Percentiles rank a stretch among this genome's conserved stretches.
Conservation (phyloP, 805 yeast genomes). For the Zygotorulaspora sp. region DNA sequence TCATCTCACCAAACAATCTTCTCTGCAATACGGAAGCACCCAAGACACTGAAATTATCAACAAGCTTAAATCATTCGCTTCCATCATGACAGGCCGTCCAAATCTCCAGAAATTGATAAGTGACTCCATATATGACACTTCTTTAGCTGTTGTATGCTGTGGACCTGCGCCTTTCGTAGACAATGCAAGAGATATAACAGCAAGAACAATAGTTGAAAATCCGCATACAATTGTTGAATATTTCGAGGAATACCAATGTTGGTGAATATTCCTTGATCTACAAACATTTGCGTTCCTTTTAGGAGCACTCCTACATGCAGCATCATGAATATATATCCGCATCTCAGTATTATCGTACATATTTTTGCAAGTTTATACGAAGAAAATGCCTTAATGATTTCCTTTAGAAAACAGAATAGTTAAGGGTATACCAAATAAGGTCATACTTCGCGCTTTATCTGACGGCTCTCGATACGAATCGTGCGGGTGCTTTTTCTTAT, state of each 20-base stretch:
- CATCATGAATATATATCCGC: too few species aligned
- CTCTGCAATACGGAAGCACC: conserved; percentile 4
- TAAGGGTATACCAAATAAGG: too few species aligned
- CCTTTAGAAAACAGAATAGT: too few species aligned
- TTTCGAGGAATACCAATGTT: conserved; percentile 68
- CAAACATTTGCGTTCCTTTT: neutral
- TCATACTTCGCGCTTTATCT: too few species aligned
- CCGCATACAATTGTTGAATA: conserved; percentile 54
- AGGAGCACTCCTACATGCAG: neutral
- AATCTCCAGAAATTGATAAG: conserved; percentile 39
- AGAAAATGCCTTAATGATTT: too few species aligned
- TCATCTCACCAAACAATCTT: conserved; percentile 15
- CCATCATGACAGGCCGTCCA: conserved; percentile 46
- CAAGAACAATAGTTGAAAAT: conserved; percentile 36
- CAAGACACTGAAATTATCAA: conserved; percentile 3
- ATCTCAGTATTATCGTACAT: too few species aligned
- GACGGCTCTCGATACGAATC: too few species aligned
- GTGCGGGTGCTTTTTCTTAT: too few species aligned
- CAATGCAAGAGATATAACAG: conserved; percentile 46
- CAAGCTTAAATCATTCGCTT: conserved; percentile 28
- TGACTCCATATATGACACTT: conserved; percentile 31
- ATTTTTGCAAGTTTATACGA: too few species aligned
- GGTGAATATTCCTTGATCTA: conserved; percentile 39
- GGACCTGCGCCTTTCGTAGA: conserved; percentile 63
- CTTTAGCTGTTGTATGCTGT: conserved; percentile 53